phyloP scores from a whole-genome alignment of 2,329 filamentous ascomycete species.

The Teratosphaeria gauchensis region DNA sequence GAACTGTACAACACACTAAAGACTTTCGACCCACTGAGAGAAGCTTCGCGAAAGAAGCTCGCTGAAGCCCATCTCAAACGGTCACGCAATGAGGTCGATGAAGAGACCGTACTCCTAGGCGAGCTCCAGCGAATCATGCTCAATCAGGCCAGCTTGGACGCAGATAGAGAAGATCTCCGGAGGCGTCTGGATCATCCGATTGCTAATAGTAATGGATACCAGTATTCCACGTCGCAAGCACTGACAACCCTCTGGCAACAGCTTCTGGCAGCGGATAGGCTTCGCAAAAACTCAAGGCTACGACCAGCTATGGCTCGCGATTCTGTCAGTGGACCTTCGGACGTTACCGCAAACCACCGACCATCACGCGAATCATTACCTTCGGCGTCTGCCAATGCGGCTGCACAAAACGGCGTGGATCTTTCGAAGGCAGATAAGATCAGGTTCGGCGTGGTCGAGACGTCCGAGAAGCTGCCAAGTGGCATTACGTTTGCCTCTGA shows the following conservation, averaged over 20 bases:
- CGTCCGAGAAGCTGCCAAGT: conserved; percentile 73
- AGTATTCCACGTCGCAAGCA: conserved; percentile 71
- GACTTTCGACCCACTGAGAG: conserved; percentile 73
- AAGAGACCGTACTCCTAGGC: conserved; percentile 80
- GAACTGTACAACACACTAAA: conserved; percentile 73
- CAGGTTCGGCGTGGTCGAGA: conserved; percentile 62
- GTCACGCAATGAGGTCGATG: conserved; percentile 76
- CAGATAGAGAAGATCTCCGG: conserved; percentile 75
- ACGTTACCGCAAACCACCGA: conserved; percentile 14
- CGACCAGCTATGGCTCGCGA: conserved; percentile 14
- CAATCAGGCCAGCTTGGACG: conserved; percentile 74
- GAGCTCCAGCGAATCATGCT: conserved; percentile 89
- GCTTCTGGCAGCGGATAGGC: conserved; percentile 73
- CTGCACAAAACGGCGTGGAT: conserved; percentile 37
- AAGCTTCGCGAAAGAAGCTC: conserved; percentile 73
- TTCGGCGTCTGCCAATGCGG: conserved; percentile 23
- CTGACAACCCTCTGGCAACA: conserved; percentile 72
- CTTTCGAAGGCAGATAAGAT: conserved; percentile 67
- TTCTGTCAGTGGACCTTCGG: background rate
- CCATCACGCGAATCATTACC: conserved; percentile 32
- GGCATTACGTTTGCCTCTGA: conserved; percentile 88
- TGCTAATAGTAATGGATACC: conserved; percentile 43
- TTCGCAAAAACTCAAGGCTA: conserved; percentile 65
- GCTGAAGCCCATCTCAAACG: conserved; percentile 70
- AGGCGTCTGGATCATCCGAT: conserved; percentile 69